Conservation (phyloP, 1,139 yeast genomes). For the Lodderomyces oxycetoniae region DNA sequence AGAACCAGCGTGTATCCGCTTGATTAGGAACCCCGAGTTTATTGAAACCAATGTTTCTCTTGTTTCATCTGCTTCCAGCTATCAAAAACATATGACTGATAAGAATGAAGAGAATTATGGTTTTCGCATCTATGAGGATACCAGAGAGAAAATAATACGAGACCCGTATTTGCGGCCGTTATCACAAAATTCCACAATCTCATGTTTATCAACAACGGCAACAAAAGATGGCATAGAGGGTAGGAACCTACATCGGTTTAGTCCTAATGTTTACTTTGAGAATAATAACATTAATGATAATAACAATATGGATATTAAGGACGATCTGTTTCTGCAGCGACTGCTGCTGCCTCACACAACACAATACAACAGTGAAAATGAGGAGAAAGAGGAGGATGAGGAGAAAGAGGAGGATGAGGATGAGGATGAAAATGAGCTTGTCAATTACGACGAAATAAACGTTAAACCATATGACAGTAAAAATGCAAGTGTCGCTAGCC, state of each 20-base stretch:
- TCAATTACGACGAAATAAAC: neutral
- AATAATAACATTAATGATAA: conserved; percentile 17
- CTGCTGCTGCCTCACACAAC: conserved; percentile 6
- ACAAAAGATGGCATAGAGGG: conserved; percentile 73
- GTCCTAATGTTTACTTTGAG: conserved; percentile 33
- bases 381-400: neutral
- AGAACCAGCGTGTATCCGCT: neutral
- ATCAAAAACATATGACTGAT: conserved; percentile 16
- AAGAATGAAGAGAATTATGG: neutral
- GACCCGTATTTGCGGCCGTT: conserved; percentile 45
- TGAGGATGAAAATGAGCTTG: neutral
- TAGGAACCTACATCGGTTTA: conserved; percentile 42
- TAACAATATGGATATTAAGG: too few relatives aligned
- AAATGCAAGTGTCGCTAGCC: conserved; percentile 8
- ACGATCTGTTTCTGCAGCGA: conserved; percentile 24
- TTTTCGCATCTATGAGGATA: conserved; percentile 1
- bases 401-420: too few relatives aligned
- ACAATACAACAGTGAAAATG: conserved; percentile 1
- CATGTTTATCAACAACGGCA: conserved; percentile 66
- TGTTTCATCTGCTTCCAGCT: conserved; percentile 25
- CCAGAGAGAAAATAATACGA: neutral
- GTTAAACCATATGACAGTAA: conserved; percentile 4
- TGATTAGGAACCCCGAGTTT: neutral
- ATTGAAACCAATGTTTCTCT: conserved; percentile 23
- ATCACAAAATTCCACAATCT: conserved; percentile 58